Percentiles rank a stretch among this genome's conserved stretches.
phyloP scores from a whole-genome alignment of 2,329 filamentous ascomycete species.

The Botrytis fragariae region DNA sequence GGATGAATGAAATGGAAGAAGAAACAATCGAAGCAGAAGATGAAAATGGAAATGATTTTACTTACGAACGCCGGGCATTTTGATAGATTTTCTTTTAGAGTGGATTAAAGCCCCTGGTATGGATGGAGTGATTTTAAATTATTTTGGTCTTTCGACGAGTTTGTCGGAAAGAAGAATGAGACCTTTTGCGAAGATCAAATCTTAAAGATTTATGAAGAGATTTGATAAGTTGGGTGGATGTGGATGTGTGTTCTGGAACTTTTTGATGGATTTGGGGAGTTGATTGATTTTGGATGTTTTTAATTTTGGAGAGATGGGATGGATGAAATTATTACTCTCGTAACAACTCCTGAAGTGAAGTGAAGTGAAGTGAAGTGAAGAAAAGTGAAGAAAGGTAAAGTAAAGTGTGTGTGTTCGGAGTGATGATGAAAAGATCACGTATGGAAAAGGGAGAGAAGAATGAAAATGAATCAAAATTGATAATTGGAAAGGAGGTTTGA shows the following conservation, averaged over 20 bases:
- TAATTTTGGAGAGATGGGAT: not conserved
- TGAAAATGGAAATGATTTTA: constrained; percentile 19
- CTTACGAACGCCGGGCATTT: constrained; percentile 38
- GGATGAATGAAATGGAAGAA: not conserved
- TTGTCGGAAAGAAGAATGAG: not conserved
- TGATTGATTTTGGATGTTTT: not conserved
- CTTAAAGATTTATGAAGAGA: constrained; percentile 12
- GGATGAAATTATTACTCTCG: not conserved
- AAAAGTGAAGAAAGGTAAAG: no score
- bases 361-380: not conserved
- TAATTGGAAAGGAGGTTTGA: not conserved
- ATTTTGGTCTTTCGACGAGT: not conserved
- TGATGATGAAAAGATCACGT: not conserved
- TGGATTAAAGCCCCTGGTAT: constrained; percentile 3
- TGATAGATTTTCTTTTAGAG: constrained; percentile 21
- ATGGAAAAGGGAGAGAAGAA: not conserved
- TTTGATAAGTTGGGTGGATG: not conserved
- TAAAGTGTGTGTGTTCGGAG: not conserved
- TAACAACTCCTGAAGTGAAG: not conserved
- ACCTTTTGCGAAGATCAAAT: constrained; percentile 6
- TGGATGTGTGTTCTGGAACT: not conserved
- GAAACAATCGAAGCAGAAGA: constrained; percentile 2
- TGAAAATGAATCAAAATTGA: not conserved
- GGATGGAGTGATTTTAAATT: constrained; percentile 5
- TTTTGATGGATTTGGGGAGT: not conserved